These are phyloP conservation scores for Colletotrichum tofieldiae DNA, from an alignment of 2,329 filamentous ascomycete species.

Conservation along the genomic window DNA sequence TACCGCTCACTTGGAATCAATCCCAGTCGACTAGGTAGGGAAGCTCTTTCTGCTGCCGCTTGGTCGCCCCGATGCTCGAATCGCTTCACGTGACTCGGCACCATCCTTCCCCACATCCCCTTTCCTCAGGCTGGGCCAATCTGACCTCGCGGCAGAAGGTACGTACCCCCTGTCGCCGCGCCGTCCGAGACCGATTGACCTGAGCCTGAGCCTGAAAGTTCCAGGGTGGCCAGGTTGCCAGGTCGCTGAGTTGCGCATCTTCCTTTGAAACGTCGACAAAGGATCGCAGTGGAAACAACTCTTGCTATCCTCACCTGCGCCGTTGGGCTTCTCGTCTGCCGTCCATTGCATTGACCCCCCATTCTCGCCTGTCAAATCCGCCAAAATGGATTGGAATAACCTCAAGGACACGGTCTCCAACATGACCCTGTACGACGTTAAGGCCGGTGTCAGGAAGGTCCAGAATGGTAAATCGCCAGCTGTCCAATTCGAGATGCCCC, in stretches of 20 bases:
- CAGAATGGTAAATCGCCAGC: constrained; percentile 83
- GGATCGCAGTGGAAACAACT: constrained; percentile 22
- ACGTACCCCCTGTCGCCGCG: constrained; percentile 38
- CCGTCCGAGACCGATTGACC: constrained; percentile 33
- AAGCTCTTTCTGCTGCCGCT: background rate
- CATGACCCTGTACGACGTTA: constrained; percentile 94
- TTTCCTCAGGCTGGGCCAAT: constrained; percentile 9
- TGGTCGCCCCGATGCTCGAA: background rate
- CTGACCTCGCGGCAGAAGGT: background rate
- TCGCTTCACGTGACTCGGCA: constrained; percentile 9
- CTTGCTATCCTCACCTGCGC: constrained; percentile 14
- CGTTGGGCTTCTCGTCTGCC: constrained; percentile 14
- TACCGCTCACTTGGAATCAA: background rate
- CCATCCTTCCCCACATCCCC: constrained; percentile 15
- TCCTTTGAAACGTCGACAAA: constrained; percentile 43
- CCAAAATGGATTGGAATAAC: constrained; percentile 86
- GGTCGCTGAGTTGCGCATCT: constrained; percentile 31
- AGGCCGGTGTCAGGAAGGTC: constrained; percentile 93
- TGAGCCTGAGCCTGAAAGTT: constrained; percentile 42
- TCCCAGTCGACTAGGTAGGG: constrained; percentile 14
- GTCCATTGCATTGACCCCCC: constrained; percentile 24
- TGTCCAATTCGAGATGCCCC: constrained; percentile 29
- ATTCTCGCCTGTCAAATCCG: constrained; percentile 5
- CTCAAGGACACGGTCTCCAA: constrained; percentile 91
- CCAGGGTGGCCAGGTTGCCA: constrained; percentile 43